Percentiles rank a stretch among this genome's conserved stretches.
These are phyloP conservation scores for Mycena epipterygia DNA, from an alignment of 768 basidiomycete genomes.

Conservation along the genomic window DNA sequence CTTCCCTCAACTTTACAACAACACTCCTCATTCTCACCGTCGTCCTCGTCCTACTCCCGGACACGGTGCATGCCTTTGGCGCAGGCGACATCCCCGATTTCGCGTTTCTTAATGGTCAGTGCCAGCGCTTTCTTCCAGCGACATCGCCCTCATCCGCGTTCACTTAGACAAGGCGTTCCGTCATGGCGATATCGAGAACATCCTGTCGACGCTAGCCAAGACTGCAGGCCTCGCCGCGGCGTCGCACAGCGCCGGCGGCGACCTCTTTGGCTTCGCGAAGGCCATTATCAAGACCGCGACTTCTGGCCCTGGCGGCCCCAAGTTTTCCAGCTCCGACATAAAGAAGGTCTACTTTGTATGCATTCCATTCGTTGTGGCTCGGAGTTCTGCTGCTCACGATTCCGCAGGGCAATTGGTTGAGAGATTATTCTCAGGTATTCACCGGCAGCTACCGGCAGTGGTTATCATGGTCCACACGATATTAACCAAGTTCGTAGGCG, in stretches of 20 bases:
- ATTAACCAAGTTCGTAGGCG: constrained; percentile 53
- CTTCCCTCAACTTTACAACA: constrained; percentile 40
- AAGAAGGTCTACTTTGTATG: constrained; percentile 77
- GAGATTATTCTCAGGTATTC: constrained; percentile 75
- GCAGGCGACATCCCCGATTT: constrained; percentile 82
- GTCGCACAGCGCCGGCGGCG: constrained; percentile 47
- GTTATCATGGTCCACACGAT: constrained; percentile 14
- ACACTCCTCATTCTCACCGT: constrained; percentile 54
- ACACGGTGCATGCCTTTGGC: constrained; percentile 63
- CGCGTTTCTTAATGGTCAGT: constrained; percentile 72
- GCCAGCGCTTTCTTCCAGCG: neutral
- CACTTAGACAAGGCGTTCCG: constrained; percentile 75
- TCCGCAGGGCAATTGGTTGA: constrained; percentile 75
- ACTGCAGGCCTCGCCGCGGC: constrained; percentile 59
- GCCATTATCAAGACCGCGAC: constrained; percentile 57
- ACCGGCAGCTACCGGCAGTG: neutral
- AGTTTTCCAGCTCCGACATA: constrained; percentile 75
- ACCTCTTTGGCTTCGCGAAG: constrained; percentile 66
- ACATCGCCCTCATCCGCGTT: constrained; percentile 14
- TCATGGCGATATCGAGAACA: constrained; percentile 83
- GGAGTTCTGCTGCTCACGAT: neutral
- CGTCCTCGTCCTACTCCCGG: constrained; percentile 58
- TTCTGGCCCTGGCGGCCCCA: constrained; percentile 58
- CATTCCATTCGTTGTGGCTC: neutral
- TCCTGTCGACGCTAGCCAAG: constrained; percentile 72